Base-by-base conservation (phyloP, 2,329 filamentous ascomycete genomes). In the Neonectria magnoliae region DNA sequence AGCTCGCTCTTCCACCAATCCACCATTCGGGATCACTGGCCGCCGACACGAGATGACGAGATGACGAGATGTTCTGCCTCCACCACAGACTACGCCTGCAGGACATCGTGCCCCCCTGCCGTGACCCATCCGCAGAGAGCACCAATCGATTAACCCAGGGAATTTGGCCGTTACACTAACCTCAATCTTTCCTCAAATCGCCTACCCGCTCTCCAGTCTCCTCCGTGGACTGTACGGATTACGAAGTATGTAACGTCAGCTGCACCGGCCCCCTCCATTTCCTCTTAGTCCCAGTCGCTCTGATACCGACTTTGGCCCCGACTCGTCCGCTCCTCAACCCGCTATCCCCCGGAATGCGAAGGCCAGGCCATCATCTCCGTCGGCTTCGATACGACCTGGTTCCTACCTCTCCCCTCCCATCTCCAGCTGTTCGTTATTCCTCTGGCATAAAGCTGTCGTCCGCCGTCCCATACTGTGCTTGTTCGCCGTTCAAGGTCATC, bases 121-220 rank as follows among this genome's bases (percentile, higher is more conserved):
- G 60, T 60, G 31, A 31, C 51, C 42, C 50, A 64, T 36, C 44
- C 31, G 20, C 45, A 47, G 22, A 54, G 38, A 65, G 58, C 47
- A 44, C 54, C 22, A 42, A 48, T 60, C 33, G 63, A 64, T 69
- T 45, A 67, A 66, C n/a, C 60, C 60, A 47, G 63, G 60, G 65
- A 68, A 67, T 60, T 62, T 52, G 56, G 54, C 69, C 60, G 66
- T 67, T 69, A 69, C 68, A 69, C 64, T 67, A 65, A 62, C 68
- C 68, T 65, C 63, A 72, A 72, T 65, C 53, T 60, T 60, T 42
- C 54, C 38, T 42, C 38, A 20, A 60, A 50, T 60, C 60, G 25
- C 62, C 64, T 65, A 65, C 68, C 60, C 65, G 57, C 68, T 68
- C 62, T 47, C 58, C 58, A 22, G 48, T 41, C 50, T 47, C 44